Conservation (phyloP, 108 stramenopile species). For the Discostella pseudostelligera region DNA sequence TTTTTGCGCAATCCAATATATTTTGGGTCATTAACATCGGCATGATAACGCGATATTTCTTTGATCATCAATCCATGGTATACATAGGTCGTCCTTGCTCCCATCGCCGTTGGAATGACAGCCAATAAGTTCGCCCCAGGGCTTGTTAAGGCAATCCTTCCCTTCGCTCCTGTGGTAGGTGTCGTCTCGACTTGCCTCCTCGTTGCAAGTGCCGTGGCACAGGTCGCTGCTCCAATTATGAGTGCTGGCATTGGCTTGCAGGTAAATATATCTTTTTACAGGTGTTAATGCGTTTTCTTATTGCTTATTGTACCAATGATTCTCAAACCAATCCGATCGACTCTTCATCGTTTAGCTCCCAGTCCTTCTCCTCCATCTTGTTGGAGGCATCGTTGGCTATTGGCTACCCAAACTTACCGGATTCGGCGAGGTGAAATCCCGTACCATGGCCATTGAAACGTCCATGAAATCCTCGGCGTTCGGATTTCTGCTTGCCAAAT, state of each 20-base stretch:
- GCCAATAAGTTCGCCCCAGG: conserved; percentile 91
- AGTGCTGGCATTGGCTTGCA: conserved; percentile 83
- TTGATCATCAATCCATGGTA: too few species aligned
- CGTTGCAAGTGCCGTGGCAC: conserved; percentile 95
- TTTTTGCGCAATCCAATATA: too few species aligned
- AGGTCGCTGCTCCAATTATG: conserved; percentile 85
- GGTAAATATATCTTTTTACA: conserved; percentile 43
- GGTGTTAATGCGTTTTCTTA: neutral
- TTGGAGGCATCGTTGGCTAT: conserved; percentile 95
- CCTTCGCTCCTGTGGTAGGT: conserved; percentile 94
- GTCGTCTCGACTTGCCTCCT: conserved; percentile 94
- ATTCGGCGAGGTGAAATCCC: conserved; percentile 88
- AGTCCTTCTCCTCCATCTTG: conserved; percentile 88
- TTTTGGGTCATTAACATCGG: too few species aligned
- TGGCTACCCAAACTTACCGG: conserved; percentile 76
- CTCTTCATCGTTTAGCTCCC: conserved; percentile 77
- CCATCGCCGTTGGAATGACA: conserved; percentile 94
- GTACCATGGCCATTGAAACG: conserved; percentile 98
- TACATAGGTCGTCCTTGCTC: conserved; percentile 89
- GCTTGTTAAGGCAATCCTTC: conserved; percentile 86
- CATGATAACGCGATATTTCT: too few species aligned
- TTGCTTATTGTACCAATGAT: too few species aligned
- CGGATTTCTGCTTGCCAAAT: conserved; percentile 95
- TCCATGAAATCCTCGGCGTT: conserved; percentile 98
- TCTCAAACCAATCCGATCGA: too few species aligned